A percentile compares a stretch with the other conserved stretches of the same genome.
Evolutionary conservation across 306 rosid species (phyloP).

Genomic region (Dryas alaskensis): DNA sequence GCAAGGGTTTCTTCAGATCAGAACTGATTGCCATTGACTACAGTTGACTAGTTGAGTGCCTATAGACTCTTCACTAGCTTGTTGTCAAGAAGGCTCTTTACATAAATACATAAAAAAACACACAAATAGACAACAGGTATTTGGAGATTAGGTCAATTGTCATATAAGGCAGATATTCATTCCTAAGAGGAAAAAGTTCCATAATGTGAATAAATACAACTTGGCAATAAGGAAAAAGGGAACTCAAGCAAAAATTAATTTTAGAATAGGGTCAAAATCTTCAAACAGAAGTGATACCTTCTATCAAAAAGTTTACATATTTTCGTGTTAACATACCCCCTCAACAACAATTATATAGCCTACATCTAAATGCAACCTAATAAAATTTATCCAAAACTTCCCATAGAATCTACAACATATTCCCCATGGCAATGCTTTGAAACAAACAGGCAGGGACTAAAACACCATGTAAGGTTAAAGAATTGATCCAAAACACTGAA

Average conservation of each 20-base stretch:
- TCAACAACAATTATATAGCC: conserved; percentile 42
- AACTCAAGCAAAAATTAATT: conserved; percentile 23
- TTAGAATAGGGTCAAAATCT: conserved; percentile 29
- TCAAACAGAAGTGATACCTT: conserved; percentile 34
- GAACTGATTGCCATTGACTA: neutral
- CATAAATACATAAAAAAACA: neutral
- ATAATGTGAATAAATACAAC: neutral
- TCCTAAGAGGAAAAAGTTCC: neutral
- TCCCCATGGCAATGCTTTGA: conserved; percentile 29
- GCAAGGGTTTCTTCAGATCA: neutral
- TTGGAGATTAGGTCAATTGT: neutral
- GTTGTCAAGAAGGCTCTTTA: neutral
- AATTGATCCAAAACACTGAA: conserved; percentile 34
- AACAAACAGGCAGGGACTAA: conserved; percentile 28
- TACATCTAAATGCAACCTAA: conserved; percentile 45
- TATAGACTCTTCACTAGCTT: neutral
- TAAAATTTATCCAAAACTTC: conserved; percentile 27
- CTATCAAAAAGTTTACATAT: conserved; percentile 38
- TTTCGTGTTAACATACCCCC: conserved; percentile 41
- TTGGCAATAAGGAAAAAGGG: conserved; percentile 16
- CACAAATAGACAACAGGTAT: neutral
- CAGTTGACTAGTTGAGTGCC: neutral
- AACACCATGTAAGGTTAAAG: conserved; percentile 30
- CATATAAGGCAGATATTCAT: neutral
- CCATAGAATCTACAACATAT: conserved; percentile 37